phyloP scores from a whole-genome alignment of 495 filamentous ascomycete genomes.

The Echria macrotheca region DNA sequence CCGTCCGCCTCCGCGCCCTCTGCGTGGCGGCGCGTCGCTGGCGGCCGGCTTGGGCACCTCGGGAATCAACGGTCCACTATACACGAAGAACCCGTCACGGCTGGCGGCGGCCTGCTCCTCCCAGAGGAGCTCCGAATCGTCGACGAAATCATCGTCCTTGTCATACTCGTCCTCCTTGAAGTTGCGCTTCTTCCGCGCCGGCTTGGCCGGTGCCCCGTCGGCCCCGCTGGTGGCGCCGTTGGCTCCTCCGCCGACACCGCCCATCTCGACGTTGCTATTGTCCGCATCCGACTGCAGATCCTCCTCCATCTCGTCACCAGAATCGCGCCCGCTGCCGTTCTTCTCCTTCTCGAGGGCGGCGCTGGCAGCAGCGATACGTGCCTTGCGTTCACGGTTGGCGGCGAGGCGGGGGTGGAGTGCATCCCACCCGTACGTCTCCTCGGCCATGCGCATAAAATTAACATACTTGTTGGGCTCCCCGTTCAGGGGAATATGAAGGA shows the following conservation, averaged over 20 bases:
- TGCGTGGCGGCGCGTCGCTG: conserved; percentile 69
- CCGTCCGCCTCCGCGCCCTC: conserved; percentile 61
- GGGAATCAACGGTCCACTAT: conserved; percentile 76
- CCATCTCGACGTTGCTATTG: conserved; percentile 68
- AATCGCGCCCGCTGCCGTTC: conserved; percentile 65
- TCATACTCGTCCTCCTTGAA: conserved; percentile 95
- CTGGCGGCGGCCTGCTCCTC: conserved; percentile 91
- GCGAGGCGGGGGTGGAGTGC: conserved; percentile 87
- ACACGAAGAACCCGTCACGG: conserved; percentile 88
- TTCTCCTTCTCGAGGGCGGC: conserved; percentile 74
- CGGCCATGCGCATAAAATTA: conserved; percentile 90
- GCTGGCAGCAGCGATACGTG: conserved; percentile 77
- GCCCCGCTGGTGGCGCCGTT: conserved; percentile 59
- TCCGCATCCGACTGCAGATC: conserved; percentile 58
- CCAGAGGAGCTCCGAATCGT: conserved; percentile 93
- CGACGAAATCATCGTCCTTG: conserved; percentile 93
- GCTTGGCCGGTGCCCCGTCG: conserved; percentile 54
- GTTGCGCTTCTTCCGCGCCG: conserved; percentile 62
- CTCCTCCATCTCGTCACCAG: conserved; percentile 68
- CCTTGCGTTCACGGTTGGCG: conserved; percentile 72
- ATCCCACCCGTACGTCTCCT: conserved; percentile 90
- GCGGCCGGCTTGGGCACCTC: conserved; percentile 80
- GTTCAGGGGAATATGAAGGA: conserved; percentile 73
- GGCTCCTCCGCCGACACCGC: conserved; percentile 35
- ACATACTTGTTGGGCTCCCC: conserved; percentile 81